A percentile compares a stretch with the other conserved stretches of the same genome.
Conservation (phyloP, 1,284 basidiomycete species). For the Trichosporon ovoides region DNA sequence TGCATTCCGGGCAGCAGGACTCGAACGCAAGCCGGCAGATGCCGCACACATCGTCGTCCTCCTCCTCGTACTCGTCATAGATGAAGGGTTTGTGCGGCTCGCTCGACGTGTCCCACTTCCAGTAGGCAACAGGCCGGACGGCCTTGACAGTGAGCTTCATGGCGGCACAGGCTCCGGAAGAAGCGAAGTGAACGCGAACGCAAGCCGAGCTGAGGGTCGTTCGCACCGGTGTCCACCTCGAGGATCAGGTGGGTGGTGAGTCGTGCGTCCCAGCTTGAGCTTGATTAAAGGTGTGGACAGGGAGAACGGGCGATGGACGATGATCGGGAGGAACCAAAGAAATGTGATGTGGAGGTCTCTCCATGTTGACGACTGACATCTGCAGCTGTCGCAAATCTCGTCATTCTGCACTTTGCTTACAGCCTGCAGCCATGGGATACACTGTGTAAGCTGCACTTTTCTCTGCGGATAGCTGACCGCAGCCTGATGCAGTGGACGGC, state of each 20-base stretch:
- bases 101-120: constrained; percentile 46
- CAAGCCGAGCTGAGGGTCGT: no score
- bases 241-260: no score
- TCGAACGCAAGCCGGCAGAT: constrained; percentile 89
- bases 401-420: not conserved
- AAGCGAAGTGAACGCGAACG: no score
- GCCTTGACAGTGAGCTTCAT: constrained; percentile 47
- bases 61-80: constrained; percentile 57
- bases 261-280: not conserved
- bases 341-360: no score
- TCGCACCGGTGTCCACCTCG: no score
- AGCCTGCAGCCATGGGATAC: constrained; percentile 27
- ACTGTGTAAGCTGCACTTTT: constrained; percentile 25
- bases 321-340: not conserved
- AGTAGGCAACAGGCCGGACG: constrained; percentile 45
- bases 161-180: no score
- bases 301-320: not conserved
- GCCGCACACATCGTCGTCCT: constrained; percentile 83
- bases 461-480: constrained; percentile 9
- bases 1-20: constrained; percentile 86
- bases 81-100: constrained; percentile 42
- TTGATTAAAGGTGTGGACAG: not conserved
- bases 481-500: constrained; percentile 44
- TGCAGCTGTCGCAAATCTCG: not conserved
- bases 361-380: not conserved